Evolutionary conservation across 148 eudicot genomes (phyloP).

Genomic region (Beta vulgaris): DNA sequence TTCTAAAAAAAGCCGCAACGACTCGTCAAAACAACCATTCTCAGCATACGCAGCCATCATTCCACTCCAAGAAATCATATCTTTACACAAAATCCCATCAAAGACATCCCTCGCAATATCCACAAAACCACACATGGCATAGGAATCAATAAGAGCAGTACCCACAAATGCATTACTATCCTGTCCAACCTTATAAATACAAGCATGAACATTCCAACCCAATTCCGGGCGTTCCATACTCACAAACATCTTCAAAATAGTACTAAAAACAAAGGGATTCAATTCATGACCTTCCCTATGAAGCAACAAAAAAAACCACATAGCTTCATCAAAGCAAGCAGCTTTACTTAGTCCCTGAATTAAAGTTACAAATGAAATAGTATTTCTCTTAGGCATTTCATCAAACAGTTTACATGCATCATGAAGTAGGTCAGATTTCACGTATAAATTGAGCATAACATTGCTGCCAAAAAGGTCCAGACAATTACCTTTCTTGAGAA

Average conservation of each 20-base stretch:
- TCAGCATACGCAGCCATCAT: conserved; percentile 76
- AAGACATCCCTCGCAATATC: conserved; percentile 52
- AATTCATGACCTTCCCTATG: conserved; percentile 71
- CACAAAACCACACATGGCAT: conserved; percentile 59
- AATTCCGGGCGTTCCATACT: conserved; percentile 49
- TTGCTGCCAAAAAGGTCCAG: conserved; percentile 66
- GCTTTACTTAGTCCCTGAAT: conserved; percentile 52
- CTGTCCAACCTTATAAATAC: conserved; percentile 59
- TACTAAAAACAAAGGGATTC: conserved; percentile 72
- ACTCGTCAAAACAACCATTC: conserved; percentile 51
- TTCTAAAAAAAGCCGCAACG: conserved; percentile 39
- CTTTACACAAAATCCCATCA: conserved; percentile 52
- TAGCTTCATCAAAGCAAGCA: conserved; percentile 34
- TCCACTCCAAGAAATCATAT: conserved; percentile 85
- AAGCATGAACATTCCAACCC: conserved; percentile 44
- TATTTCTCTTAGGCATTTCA: conserved; percentile 60
- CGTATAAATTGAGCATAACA: conserved; percentile 61
- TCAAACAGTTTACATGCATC: conserved; percentile 63
- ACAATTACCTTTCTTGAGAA: conserved; percentile 56
- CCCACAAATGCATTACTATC: conserved; percentile 67
- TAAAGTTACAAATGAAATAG: conserved; percentile 63
- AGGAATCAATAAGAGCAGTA: conserved; percentile 73
- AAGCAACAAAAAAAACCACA: conserved; percentile 47
- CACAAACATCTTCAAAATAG: conserved; percentile 68
- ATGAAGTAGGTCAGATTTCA: conserved; percentile 32